These are phyloP conservation scores for Paraurostyla sp. DNA, from an alignment of 73 alveolate genomes.

Conservation along the genomic window DNA sequence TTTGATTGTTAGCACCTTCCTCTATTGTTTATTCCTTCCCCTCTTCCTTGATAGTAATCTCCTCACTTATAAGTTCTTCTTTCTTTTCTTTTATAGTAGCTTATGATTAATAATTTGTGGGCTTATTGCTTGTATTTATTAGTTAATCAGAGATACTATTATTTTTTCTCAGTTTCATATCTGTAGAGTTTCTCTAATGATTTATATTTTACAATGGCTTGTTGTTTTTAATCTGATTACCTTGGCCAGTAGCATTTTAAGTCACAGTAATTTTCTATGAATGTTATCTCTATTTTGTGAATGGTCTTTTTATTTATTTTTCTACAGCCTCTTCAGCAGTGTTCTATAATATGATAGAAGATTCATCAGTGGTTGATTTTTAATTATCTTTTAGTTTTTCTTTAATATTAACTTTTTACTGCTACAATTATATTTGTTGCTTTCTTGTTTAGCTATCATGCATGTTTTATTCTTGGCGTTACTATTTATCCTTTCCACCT, in stretches of 20 bases:
- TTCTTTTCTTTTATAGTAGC: neutral
- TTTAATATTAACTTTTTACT: neutral
- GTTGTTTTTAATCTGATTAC: neutral
- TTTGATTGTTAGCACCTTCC: neutral
- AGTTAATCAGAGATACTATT: conserved; percentile 2
- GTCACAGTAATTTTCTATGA: conserved; percentile 5
- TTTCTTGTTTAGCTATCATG: neutral
- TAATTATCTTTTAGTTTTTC: conserved; percentile 12
- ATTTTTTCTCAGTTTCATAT: conserved; percentile 1
- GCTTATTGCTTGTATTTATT: neutral
- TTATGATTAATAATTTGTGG: neutral
- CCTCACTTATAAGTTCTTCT: neutral
- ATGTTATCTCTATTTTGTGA: neutral
- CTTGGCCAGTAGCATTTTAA: neutral
- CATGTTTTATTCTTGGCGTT: neutral
- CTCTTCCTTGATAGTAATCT: too few species aligned
- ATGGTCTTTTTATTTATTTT: neutral
- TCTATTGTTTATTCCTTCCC: neutral
- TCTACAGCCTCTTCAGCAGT: neutral
- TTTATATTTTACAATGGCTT: neutral
- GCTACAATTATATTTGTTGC: neutral
- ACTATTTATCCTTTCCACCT: neutral
- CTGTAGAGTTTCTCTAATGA: neutral
- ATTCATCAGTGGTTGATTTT: too few species aligned
- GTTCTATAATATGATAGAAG: too few species aligned